Percentiles rank a stretch among this genome's conserved stretches.
These are phyloP conservation scores for Botrytis pseudocinerea DNA, from an alignment of 2,329 filamentous ascomycete species.

Conservation along the genomic window DNA sequence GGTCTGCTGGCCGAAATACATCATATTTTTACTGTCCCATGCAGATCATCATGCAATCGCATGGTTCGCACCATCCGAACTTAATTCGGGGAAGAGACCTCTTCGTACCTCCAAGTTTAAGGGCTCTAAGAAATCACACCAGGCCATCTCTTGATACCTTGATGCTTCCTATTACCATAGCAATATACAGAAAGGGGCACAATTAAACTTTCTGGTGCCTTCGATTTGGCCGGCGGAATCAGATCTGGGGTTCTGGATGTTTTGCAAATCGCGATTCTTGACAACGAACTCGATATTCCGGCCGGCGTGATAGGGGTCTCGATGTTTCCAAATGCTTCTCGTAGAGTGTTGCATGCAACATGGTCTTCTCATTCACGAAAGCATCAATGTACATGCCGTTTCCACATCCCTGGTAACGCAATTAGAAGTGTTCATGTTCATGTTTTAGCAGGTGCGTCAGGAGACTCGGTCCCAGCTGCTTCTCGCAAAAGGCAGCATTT, in stretches of 20 bases:
- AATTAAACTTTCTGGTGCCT: neutral
- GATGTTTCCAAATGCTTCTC: neutral
- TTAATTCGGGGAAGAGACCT: neutral
- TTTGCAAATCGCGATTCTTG: neutral
- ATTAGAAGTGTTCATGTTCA: too few species aligned
- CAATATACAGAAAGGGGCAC: neutral
- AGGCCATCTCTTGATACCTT: neutral
- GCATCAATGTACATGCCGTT: too few species aligned
- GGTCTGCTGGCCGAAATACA: neutral
- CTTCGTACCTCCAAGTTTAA: neutral
- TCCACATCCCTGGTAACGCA: too few species aligned
- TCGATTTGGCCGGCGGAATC: neutral
- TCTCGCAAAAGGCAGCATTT: too few species aligned
- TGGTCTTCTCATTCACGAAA: neutral
- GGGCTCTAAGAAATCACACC: neutral
- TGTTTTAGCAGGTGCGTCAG: too few species aligned
- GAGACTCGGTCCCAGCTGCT: too few species aligned
- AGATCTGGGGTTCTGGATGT: rapidly evolving
- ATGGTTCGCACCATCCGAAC: neutral
- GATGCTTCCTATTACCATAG: neutral
- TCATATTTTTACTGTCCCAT: neutral
- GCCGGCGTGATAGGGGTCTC: neutral
- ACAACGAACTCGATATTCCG: neutral
- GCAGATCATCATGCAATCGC: neutral
- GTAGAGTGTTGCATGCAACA: neutral